Base-by-base conservation (phyloP, 192 early-diverging fungal species). In the Coemansia sp. region DNA sequence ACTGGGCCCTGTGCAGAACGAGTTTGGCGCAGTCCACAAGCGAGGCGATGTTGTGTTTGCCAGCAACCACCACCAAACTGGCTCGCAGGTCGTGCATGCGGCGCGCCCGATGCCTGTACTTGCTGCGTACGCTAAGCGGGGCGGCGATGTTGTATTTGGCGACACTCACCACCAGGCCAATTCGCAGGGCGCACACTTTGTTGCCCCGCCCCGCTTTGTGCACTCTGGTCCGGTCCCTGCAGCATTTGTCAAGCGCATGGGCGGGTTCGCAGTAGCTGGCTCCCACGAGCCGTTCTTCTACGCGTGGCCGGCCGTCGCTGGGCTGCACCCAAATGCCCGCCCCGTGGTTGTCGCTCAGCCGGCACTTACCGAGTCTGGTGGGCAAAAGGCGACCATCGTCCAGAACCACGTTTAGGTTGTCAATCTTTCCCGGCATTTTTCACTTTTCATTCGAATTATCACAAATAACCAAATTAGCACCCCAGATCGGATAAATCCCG, bases 21-120 rank as follows among this genome's bases (percentile, higher is more conserved):
- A 63, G 22, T 81, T 81, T 39, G 71, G 77, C 19, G 54, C 54
- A 10, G 22, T 52, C 23, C 57, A 57, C 20, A 61, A 62, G 20
- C 78, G 78, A 47, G 49, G 65, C 24, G 62, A 78, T 45, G 78
- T 81, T 1, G 62, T 81, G 11, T 81, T 81, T 71, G 78, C 78
- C 43, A 62, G 73, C 63, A 70, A 66, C 59, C 72, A 71, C 41
- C 78, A 68, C 47, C 77, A 79, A 64, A 59, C 54, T 2, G 58
- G 67, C 35, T 27, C 59, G 16, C 66, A 68, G 37, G 7, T 57
- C 13, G 48, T 49, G n/a, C 59, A 47, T 23, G 27, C 47, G 29
- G 32, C n/a, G 50, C 20, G 49, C 49, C 48, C 49, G 64, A 68
- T 41, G 54, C 64, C 61, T 57, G 65, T 55, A 66, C 54, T 74